Base-by-base conservation (phyloP, 1,284 basidiomycete genomes). In the Cutaneotrichosporon cyanovorans region DNA sequence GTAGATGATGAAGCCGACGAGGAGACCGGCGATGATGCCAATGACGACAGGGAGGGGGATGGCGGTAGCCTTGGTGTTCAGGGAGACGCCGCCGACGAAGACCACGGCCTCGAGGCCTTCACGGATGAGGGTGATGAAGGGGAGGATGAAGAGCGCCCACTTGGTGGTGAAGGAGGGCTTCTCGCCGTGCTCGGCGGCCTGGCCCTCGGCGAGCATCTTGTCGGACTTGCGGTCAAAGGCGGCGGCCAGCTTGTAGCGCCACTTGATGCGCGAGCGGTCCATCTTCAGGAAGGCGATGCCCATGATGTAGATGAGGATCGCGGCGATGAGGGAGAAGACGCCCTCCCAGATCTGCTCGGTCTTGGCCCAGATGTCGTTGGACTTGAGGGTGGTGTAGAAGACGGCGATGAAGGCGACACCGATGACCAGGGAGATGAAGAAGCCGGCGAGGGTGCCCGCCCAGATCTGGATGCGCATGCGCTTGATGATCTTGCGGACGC, bases 91-190 rank as follows among this genome's bases (percentile, higher is more conserved):
- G 16, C 90, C 87, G 42, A 95, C 88, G 64, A 95, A 95, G 53
- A 96, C 77, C 49, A 95, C 84, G 2, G 87, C 89, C 70, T 96
- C 91, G 57, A 95, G 77, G 62, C 90, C 91, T 75, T 96, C 91
- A 57, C 91, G 83, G 18, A 59, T 42, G 32, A 96, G 86, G 4
- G 90, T 93, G 63, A 95, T 80, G 56, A 91, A 72, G 0, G 91
- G 91, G 7, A 96, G 76, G 43, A 91, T 62, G 75, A 96, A 89
- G 33, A 96, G 77, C 0, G 83, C 80, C 82, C 86, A 95, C 74
- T 82, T 85, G 14, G 85, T 81, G 4, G 80, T 50, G 21, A 58
- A 53, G 9, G 60, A 64, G 47, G 62, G 61, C 23, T 42, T 48
- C 31, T 41, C 45, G 31, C 34, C 37, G 41, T 23, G 6, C 15